Base-by-base conservation (phyloP, 169 alveolate species). In the Cryptosporidium andersoni region DNA sequence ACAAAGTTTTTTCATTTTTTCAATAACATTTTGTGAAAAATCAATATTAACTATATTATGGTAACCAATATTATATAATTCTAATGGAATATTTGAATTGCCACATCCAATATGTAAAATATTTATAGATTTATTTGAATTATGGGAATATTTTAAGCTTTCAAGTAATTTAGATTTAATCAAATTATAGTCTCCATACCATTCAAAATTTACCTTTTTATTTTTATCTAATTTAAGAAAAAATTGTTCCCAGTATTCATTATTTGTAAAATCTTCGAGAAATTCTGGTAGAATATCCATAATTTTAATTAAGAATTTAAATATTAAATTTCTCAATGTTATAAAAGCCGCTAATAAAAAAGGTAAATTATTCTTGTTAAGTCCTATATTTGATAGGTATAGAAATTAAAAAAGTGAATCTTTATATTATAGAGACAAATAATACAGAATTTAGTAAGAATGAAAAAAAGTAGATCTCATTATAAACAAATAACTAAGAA, bases 81-180 rank as follows among this genome's bases (percentile, higher is more conserved):
- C 95, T 64, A 90, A 93, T 3, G 94, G 74, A 39, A 95, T 64
- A 53, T 89, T 88, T 5, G 98, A 94, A 74, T 94, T 93, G 4
- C 98, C 98, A 66, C 97, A 94, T 9, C 98, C 98, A 11, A 95
- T 89, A 62, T 91, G 92, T 25, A 94, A 81, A 34, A 95, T 90
- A 66, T 88, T 74, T 62, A 11, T 64, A 34, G 63, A 56, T 60
- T 51, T 48, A 14, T 34, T 56, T 4, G 4, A 25, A 60, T 60
- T 47, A 11, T 65, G 66, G 55, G 66, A 52, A 12, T 2, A 16
- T 14, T 16, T 37, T 3, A 74, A 43, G 43, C 74, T 58, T 12
- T 49, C 37, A 6, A 74, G 4, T 36, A 74, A 42, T 14, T 58
- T 40, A 16, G 39, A 60, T 40, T 64, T 62, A 34, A 74, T n/a